Evolutionary conservation across 345 rosid species (phyloP), one percentile per base, ranked within the genome.

Genomic region (Barbarea vulgaris): DNA sequence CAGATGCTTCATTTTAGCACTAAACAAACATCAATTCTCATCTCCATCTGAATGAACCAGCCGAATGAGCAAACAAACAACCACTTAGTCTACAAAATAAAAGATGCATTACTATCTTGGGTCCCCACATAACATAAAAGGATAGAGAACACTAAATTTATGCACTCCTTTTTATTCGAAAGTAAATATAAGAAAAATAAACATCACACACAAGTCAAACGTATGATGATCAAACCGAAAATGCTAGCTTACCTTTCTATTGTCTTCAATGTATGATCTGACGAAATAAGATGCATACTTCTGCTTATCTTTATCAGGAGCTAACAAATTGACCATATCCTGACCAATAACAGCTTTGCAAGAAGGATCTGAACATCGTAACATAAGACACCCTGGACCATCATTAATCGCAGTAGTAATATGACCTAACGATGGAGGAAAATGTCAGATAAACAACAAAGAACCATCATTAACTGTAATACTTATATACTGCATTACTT

Each of bases 361-460:
- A 69, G 88, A 74, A 54, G 93, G 97, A 64, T 84, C 91, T 39
- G 96, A 93, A 73, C 97, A 89, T 56, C 89, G 83, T 82, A 91
- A 74, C 82, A 63, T 74, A 80, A 91, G 86, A 74, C 97, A 91
- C 27, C 96, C 90, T 57, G 96, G 91, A 77, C 97, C 97, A 80
- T 87, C 96, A 77, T 77, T 85, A 66, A 91, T 79, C 48, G 90
- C 73, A 11, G 89, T 82, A 64, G 83, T 68, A 18, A 91, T 87
- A 78, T 91, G 89, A 68, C 97, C 97, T 86, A 69, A 42, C 65
- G 70, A 64, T 27, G 3, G 4, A 7, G 44, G 5, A 5, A 47
- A 50, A 58, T 13, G 22, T 77, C 50, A 77, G 64, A 77, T 17
- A 33, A 33, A 42, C 28, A 52, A 41, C 7, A 65, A 46, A 12